Evolutionary conservation across 495 filamentous ascomycete species (phyloP).

Genomic region (Geopyxis carbonaria): DNA sequence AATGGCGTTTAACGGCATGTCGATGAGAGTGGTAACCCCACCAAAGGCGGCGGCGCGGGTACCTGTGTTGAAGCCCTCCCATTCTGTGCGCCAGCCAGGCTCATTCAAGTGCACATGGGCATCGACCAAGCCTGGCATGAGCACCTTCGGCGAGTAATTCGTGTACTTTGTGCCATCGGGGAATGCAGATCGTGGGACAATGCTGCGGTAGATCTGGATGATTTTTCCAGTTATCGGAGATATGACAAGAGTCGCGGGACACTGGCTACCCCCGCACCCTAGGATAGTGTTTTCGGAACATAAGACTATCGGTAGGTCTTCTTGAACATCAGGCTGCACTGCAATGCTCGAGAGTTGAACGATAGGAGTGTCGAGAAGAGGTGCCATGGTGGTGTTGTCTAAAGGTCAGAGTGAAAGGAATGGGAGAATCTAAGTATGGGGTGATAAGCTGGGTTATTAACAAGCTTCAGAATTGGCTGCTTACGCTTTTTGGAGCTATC

Average conservation of each 20-base stretch:
- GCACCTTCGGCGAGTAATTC: slow-evolving; percentile 70
- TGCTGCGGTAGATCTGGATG: slow-evolving; percentile 50
- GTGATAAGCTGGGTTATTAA: no score
- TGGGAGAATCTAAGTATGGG: no score
- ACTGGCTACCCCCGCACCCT: slow-evolving; percentile 45
- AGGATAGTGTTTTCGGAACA: slow-evolving; percentile 69
- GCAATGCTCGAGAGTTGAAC: slow-evolving; percentile 5
- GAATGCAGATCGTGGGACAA: slow-evolving; percentile 58
- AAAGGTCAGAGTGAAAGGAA: no score
- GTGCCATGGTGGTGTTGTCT: slow-evolving; percentile 19
- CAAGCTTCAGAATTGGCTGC: no score
- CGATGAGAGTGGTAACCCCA: slow-evolving; percentile 92
- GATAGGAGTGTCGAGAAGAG: slow-evolving; percentile 18
- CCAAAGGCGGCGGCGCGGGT: slow-evolving; percentile 88
- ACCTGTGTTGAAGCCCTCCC: slow-evolving; percentile 93
- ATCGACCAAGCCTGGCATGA: slow-evolving; percentile 87
- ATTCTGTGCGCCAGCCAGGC: slow-evolving; percentile 80
- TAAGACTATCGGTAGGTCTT: slow-evolving; percentile 46
- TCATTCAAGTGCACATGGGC: slow-evolving; percentile 98
- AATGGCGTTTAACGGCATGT: slow-evolving; percentile 97
- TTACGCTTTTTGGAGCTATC: no score
- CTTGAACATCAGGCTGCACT: slow-evolving; percentile 11
- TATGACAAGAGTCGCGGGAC: slow-evolving; percentile 56
- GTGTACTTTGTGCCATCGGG: slow-evolving; percentile 52
- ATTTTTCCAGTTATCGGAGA: slow-evolving; percentile 72